Percentiles rank a stretch among this genome's conserved stretches.
phyloP scores from a whole-genome alignment of 306 rosid genomes.

The Mimosa bimucronata region DNA sequence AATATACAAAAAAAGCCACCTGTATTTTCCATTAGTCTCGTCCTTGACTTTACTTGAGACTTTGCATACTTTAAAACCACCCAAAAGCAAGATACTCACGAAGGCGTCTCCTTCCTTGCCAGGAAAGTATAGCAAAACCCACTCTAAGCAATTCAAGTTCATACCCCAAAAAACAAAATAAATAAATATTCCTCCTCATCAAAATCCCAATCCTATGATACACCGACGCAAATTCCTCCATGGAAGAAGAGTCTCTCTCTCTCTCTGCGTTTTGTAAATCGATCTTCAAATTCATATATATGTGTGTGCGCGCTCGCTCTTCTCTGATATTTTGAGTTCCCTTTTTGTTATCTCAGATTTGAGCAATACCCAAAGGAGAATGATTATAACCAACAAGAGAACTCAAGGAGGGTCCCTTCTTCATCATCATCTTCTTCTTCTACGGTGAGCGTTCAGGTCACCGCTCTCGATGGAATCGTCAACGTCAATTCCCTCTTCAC shows the following conservation, averaged over 20 bases:
- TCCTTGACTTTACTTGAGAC: not conserved
- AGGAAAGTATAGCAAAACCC: not conserved
- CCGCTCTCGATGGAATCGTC: conserved; percentile 85
- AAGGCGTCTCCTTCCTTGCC: not conserved
- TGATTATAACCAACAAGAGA: conserved; percentile 15
- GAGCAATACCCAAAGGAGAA: conserved; percentile 52
- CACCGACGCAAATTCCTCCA: not conserved
- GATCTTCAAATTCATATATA: not conserved
- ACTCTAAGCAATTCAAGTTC: not conserved
- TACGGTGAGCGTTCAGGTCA: conserved; percentile 84
- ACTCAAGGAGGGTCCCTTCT: conserved; percentile 21
- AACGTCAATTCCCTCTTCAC: conserved; percentile 94
- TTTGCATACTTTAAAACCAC: not conserved
- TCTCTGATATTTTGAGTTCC: not conserved
- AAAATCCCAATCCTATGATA: not conserved
- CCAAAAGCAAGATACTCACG: not conserved
- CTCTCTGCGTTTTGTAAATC: not conserved
- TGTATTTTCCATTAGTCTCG: not conserved
- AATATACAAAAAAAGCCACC: not conserved
- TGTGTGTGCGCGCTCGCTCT: too few species aligned
- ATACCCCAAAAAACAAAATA: not conserved
- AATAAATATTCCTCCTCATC: not conserved
- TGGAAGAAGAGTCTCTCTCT: conserved; percentile 45
- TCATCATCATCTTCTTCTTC: conserved; percentile 41
- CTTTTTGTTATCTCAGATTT: conserved; percentile 49